phyloP scores from a whole-genome alignment of 2,329 filamentous ascomycete genomes.

The Aureobasidium zeae region DNA sequence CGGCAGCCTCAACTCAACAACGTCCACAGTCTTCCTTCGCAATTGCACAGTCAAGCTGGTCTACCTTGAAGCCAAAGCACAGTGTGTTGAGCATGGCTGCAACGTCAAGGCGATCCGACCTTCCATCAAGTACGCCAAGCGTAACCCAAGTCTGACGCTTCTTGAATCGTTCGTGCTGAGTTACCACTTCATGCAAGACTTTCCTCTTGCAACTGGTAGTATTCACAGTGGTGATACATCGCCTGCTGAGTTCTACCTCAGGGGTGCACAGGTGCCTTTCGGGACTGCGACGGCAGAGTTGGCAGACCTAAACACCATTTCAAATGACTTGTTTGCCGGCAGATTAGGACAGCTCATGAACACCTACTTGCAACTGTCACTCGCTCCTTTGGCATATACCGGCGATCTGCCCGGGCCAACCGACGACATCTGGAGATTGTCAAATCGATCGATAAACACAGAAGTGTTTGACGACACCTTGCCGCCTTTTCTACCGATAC shows the following conservation, averaged over 20 bases:
- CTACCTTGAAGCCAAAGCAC: conserved; percentile 10
- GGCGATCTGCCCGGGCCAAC: conserved; percentile 18
- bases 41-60: conserved; percentile 10
- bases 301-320: neutral
- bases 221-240: conserved; percentile 2
- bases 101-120: conserved; percentile 2
- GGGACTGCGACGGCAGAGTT: neutral
- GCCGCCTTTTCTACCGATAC: conserved; percentile 24
- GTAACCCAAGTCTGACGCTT: conserved; percentile 9
- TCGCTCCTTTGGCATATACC: conserved; percentile 23
- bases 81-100: conserved; percentile 2
- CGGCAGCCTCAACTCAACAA: neutral
- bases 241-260: conserved; percentile 9
- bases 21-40: neutral
- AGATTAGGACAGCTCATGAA: conserved; percentile 24
- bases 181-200: conserved; percentile 5
- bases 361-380: conserved; percentile 27
- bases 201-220: conserved; percentile 12
- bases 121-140: conserved; percentile 1
- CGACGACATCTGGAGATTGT: neutral
- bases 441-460: too few relatives aligned
- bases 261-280: conserved; percentile 12
- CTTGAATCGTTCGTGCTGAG: neutral
- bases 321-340: conserved; percentile 19
- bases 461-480: neutral